Conservation (phyloP, 2,329 filamentous ascomycete genomes). For the Aspergillus fumigatus region DNA sequence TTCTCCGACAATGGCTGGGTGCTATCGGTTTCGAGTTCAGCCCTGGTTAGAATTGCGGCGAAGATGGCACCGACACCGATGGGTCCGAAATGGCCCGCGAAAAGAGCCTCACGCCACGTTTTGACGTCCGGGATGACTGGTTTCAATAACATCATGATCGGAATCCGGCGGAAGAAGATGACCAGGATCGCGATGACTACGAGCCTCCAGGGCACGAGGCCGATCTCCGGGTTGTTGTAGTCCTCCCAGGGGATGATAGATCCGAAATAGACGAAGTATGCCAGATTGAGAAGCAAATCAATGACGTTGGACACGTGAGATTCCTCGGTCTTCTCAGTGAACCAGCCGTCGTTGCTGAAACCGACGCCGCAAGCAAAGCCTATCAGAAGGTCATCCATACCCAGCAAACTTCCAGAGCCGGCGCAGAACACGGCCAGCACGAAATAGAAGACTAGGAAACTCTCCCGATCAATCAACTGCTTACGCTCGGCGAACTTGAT, state of each 20-base stretch:
- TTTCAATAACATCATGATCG: constrained; percentile 87
- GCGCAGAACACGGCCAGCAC: constrained; percentile 93
- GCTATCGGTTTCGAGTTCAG: constrained; percentile 74
- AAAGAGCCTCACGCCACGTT: constrained; percentile 94
- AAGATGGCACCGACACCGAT: constrained; percentile 98
- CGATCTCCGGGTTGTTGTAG: constrained; percentile 71
- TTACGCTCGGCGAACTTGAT: constrained; percentile 83
- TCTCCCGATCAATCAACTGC: constrained; percentile 89
- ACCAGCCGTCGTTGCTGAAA: constrained; percentile 99
- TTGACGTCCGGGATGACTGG: constrained; percentile 94
- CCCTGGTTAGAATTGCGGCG: constrained; percentile 83
- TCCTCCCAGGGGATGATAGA: constrained; percentile 95
- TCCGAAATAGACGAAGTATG: constrained; percentile 97
- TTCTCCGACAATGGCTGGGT: constrained; percentile 68
- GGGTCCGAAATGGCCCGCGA: constrained; percentile 94
- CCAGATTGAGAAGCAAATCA: constrained; percentile 90
- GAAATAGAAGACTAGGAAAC: constrained; percentile 98
- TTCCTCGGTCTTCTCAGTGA: constrained; percentile 95
- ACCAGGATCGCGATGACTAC: constrained; percentile 93
- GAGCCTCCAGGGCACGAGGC: constrained; percentile 79
- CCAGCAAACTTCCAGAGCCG: constrained; percentile 84
- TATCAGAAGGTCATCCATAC: constrained; percentile 88
- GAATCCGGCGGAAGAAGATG: constrained; percentile 91
- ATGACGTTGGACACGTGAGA: constrained; percentile 99
- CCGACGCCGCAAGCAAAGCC: constrained; percentile 96